Conservation (phyloP, 305 asterid genomes). For the Salvia sclarea region DNA sequence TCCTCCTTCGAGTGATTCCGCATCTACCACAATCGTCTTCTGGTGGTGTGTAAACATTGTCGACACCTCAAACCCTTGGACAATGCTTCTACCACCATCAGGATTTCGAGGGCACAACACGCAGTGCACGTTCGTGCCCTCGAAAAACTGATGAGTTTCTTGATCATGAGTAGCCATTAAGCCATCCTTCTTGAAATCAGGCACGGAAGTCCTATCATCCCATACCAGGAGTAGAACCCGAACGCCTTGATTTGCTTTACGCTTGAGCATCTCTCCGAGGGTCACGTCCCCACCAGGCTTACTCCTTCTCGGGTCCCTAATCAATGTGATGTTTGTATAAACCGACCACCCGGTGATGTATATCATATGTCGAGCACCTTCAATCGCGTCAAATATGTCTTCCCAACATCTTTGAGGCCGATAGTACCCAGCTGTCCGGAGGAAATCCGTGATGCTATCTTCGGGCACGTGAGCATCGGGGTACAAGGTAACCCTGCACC, state of each 20-base stretch:
- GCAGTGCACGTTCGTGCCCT: constrained; percentile 61
- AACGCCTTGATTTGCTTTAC: constrained; percentile 74
- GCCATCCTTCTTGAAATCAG: constrained; percentile 54
- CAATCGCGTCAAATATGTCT: constrained; percentile 66
- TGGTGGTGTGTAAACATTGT: constrained; percentile 92
- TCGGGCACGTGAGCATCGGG: constrained; percentile 71
- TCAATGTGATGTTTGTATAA: constrained; percentile 52
- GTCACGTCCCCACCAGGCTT: constrained; percentile 51
- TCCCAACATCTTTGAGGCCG: constrained; percentile 76
- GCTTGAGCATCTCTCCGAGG: constrained; percentile 71
- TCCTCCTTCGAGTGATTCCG: constrained; percentile 35
- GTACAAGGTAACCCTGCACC: constrained; percentile 63
- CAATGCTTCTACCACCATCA: constrained; percentile 48
- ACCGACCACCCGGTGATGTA: constrained; percentile 90
- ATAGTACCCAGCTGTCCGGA: constrained; percentile 34
- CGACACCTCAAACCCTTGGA: constrained; percentile 67
- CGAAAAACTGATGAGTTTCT: constrained; percentile 58
- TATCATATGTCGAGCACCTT: constrained; percentile 59
- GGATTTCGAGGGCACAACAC: constrained; percentile 76
- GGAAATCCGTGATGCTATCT: constrained; percentile 40
- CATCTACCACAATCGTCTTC: constrained; percentile 64
- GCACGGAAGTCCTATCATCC: constrained; percentile 76
- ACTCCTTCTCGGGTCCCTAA: constrained; percentile 59
- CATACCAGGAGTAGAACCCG: constrained; percentile 74
- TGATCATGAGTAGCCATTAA: constrained; percentile 86